Evolutionary conservation across 2,329 filamentous ascomycete genomes (phyloP).

Genomic region (Botrytis pseudocinerea): DNA sequence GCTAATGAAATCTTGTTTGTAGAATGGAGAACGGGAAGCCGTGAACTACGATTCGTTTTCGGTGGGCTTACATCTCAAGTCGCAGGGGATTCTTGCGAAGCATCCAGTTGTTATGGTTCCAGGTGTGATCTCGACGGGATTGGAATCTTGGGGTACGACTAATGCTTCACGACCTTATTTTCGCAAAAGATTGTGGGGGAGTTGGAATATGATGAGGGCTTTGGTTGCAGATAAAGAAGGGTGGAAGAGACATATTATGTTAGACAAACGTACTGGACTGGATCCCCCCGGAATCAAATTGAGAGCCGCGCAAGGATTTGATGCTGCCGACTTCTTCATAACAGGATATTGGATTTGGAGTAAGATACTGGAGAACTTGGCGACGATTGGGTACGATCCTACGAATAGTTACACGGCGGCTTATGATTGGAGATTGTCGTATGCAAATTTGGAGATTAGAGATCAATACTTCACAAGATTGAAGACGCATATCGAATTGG

Average conservation of each 20-base stretch:
- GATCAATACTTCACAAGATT: slow-evolving; percentile 93
- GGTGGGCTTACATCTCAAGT: slow-evolving; percentile 78
- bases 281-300: slow-evolving; percentile 88
- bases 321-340: slow-evolving; percentile 94
- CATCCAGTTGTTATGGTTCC: slow-evolving; percentile 97
- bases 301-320: slow-evolving; percentile 91
- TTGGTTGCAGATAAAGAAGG: slow-evolving; percentile 87
- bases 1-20: slow-evolving; percentile 24
- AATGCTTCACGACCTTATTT: slow-evolving; percentile 87
- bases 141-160: slow-evolving; percentile 95
- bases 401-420: slow-evolving; percentile 69
- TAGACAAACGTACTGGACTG: slow-evolving; percentile 86
- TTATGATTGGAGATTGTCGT: slow-evolving; percentile 92
- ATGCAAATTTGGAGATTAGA: slow-evolving; percentile 81
- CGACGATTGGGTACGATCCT: slow-evolving; percentile 93
- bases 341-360: slow-evolving; percentile 90
- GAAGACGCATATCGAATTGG: slow-evolving; percentile 87
- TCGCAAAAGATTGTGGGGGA: slow-evolving; percentile 91
- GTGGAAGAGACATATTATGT: slow-evolving; percentile 97
- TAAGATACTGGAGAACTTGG: slow-evolving; percentile 96
- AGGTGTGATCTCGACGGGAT: slow-evolving; percentile 93
- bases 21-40: slow-evolving; percentile 84
- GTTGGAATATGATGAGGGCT: slow-evolving; percentile 98
- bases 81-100: slow-evolving; percentile 76
- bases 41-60: slow-evolving; percentile 93